Percentiles rank a stretch among this genome's conserved stretches.
Conservation (phyloP, 352 stramenopile genomes). For the Globisporangium iwayamae region DNA sequence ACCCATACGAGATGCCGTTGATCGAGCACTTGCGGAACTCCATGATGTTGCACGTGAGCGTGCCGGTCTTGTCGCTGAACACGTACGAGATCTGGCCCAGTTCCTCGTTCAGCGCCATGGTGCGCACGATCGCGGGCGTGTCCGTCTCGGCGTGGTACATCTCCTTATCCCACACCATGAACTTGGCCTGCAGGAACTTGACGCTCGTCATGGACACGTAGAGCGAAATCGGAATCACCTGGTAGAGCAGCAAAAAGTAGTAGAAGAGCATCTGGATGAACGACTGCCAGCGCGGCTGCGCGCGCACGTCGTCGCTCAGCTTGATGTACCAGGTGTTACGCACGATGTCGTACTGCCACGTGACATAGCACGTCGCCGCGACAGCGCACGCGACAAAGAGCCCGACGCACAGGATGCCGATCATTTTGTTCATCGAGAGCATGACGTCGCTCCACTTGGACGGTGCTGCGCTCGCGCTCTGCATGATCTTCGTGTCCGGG, state of each 20-base stretch:
- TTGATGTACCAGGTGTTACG: slow-evolving; percentile 76
- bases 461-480: slow-evolving; percentile 66
- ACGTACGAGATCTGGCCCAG: slow-evolving; percentile 89
- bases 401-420: slow-evolving; percentile 61
- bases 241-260: slow-evolving; percentile 89
- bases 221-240: slow-evolving; percentile 92
- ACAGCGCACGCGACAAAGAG: slow-evolving; percentile 62
- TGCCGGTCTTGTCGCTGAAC: slow-evolving; percentile 92
- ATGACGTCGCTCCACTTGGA: slow-evolving; percentile 87
- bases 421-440: slow-evolving; percentile 81
- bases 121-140: slow-evolving; percentile 81
- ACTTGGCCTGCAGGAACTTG: slow-evolving; percentile 84
- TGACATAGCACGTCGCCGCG: slow-evolving; percentile 71
- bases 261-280: slow-evolving; percentile 91
- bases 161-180: slow-evolving; percentile 85
- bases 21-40: slow-evolving; percentile 94
- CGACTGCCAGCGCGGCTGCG: slow-evolving; percentile 39
- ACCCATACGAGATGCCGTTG: slow-evolving; percentile 89
- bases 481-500: slow-evolving; percentile 90
- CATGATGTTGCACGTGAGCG: slow-evolving; percentile 93
- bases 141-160: slow-evolving; percentile 92
- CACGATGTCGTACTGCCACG: slow-evolving; percentile 73
- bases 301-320: slow-evolving; percentile 27
- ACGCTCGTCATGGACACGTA: slow-evolving; percentile 92
- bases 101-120: slow-evolving; percentile 90